Percentiles rank a stretch among this genome's conserved stretches.
Evolutionary conservation across 257 asterid species (phyloP).

Genomic region (Salvia hispanica): DNA sequence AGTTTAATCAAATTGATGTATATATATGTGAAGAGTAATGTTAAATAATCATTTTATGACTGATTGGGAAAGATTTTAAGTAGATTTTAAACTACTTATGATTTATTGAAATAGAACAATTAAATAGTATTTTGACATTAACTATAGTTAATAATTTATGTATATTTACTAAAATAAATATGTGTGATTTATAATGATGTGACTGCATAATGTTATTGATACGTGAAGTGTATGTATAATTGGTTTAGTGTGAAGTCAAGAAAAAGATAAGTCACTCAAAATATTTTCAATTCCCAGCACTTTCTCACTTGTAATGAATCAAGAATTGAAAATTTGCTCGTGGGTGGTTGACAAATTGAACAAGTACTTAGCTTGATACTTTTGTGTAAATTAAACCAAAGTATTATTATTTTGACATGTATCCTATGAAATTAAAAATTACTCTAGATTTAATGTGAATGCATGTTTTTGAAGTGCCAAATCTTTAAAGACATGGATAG

Average conservation of each 20-base stretch:
- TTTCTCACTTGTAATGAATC: constrained; percentile 26
- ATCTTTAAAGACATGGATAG: too few species aligned
- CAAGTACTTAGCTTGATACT: not conserved
- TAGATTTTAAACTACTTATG: too few species aligned
- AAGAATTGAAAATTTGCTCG: constrained; percentile 28
- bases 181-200: not conserved
- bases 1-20: too few species aligned
- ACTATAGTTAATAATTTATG: too few species aligned
- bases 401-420: not conserved
- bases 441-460: constrained; percentile 18
- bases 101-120: too few species aligned
- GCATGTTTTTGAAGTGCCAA: not conserved
- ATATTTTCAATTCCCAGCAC: constrained; percentile 14
- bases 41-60: too few species aligned
- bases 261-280: not conserved
- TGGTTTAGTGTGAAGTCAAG: constrained; percentile 2
- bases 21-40: too few species aligned
- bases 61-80: too few species aligned
- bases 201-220: not conserved
- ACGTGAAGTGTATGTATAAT: not conserved
- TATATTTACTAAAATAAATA: too few species aligned
- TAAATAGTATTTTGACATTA: too few species aligned
- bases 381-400: not conserved
- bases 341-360: constrained; percentile 29
- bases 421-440: not conserved